Evolutionary conservation across 805 yeast species (phyloP), one percentile per base, ranked within the genome.

Genomic region (Yamadazyma scolyti): DNA sequence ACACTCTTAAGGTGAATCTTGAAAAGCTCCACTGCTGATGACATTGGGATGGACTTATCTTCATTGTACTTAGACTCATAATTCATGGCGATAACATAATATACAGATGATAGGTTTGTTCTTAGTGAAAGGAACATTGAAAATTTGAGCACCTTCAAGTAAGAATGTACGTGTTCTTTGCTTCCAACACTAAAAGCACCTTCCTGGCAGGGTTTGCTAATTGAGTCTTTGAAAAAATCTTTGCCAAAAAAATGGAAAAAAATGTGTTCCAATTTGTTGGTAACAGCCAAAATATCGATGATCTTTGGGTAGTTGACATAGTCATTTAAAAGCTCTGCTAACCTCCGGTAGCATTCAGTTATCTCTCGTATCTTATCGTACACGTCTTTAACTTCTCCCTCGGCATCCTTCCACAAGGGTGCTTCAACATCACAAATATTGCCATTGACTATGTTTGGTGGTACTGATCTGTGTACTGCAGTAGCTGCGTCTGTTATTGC

Each of bases 1-100:
- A 62, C 69, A 35, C 63, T 54, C 23, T 61, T 58, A 26, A 59
- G 52, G 39, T 61, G 63, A 19, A 64, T 61, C 37, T 65, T 65
- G 42, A 62, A 65, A 6, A 65, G 45, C 37, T 64, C 71, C 7
- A 61, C 55, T 1, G 68, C 71, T 0, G 70, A 62, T 27, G 43
- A 49, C 48, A 61, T 57, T 5, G 65, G 53, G 4, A 58, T 52
- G 0, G 47, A 42, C 18, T 51, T 42, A 9, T 53, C 46, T 20
- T 50, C 44, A 24, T 50, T 51, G 21, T 52, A 49, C 28, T 54
- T 54, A 16, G 50, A 44, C 33, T 65, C 71, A 36, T 61, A 65
- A 41, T 65, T 65, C 16, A 60, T 42, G n/a, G 65, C 65, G 27
- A 65, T 54, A 49, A 56, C 52, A 31, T 56, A 64, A 40, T 65